phyloP scores from a whole-genome alignment of 1,139 yeast species.

The Kazachstania sp. region DNA sequence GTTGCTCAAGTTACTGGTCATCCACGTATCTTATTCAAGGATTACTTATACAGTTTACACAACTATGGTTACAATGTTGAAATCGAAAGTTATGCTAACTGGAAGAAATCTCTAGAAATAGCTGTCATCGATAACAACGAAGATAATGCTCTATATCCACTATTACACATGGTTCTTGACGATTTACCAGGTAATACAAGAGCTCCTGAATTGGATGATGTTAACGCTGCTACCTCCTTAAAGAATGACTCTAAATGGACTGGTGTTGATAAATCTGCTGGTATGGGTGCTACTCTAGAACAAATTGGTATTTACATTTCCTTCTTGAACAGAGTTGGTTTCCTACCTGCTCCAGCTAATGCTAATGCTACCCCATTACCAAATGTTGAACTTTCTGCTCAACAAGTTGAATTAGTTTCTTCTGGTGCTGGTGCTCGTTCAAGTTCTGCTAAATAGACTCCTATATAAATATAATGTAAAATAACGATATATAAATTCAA shows the following conservation, averaged over 20 bases:
- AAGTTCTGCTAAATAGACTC: conserved; percentile 25
- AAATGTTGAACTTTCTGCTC: conserved; percentile 43
- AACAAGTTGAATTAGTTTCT: conserved; percentile 56
- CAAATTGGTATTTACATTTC: conserved; percentile 72
- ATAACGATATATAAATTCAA: not conserved
- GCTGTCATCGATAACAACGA: conserved; percentile 62
- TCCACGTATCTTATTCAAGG: conserved; percentile 76
- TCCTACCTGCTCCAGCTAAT: conserved; percentile 52
- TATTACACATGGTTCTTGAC: conserved; percentile 87
- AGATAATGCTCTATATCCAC: conserved; percentile 85
- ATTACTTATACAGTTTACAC: conserved; percentile 57
- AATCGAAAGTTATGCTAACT: conserved; percentile 58
- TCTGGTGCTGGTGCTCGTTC: conserved; percentile 87
- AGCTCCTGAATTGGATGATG: conserved; percentile 91
- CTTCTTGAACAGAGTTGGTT: conserved; percentile 71
- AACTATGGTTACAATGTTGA: conserved; percentile 64
- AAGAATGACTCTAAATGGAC: conserved; percentile 52
- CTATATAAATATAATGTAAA: not conserved
- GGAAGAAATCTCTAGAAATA: conserved; percentile 71
- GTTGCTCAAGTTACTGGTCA: conserved; percentile 98
- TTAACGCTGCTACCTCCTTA: conserved; percentile 62
- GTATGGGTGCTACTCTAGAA: conserved; percentile 60
- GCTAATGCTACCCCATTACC: conserved; percentile 47
- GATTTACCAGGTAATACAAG: conserved; percentile 82
- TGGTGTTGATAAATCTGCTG: conserved; percentile 56